phyloP scores from a whole-genome alignment of 768 basidiomycete species.

The Agaricus sinodeliciosus region DNA sequence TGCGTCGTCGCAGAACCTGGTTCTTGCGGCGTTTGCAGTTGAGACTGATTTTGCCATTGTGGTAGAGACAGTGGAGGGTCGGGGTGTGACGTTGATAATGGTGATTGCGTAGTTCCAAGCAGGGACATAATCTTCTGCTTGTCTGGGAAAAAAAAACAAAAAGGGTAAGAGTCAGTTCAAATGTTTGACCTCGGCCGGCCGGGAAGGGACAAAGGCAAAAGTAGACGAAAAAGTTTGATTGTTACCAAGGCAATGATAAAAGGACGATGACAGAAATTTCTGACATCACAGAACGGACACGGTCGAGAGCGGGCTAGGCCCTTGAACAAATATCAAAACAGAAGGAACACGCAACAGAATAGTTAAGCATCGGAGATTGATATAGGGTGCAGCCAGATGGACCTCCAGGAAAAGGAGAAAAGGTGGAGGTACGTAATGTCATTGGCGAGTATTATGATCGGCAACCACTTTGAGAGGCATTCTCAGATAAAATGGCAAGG shows the following conservation, averaged over 20 bases:
- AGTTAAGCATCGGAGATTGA: background rate
- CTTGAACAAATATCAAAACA: background rate
- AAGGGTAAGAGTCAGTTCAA: background rate
- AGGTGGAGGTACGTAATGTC: no score
- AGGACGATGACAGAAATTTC: background rate
- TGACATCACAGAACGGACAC: background rate
- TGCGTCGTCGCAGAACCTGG: background rate
- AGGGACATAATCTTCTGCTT: background rate
- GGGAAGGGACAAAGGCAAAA: background rate
- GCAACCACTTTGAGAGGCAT: no score
- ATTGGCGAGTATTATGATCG: background rate
- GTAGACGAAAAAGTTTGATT: background rate
- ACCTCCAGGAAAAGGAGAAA: background rate
- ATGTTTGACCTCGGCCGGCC: no score
- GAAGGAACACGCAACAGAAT: background rate
- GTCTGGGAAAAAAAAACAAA: constrained; percentile 4
- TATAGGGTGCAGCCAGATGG: no score
- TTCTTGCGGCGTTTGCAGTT: background rate
- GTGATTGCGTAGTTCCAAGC: constrained; percentile 1
- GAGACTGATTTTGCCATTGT: background rate
- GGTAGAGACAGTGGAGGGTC: background rate
- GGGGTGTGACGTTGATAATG: background rate
- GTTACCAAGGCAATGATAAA: constrained; percentile 2
- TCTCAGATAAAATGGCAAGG: background rate
- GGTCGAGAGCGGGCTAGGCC: constrained; percentile 12